Percentiles rank a stretch among this genome's conserved stretches.
Conservation (phyloP, 2,329 filamentous ascomycete genomes). For the Aspergillus texensis region DNA sequence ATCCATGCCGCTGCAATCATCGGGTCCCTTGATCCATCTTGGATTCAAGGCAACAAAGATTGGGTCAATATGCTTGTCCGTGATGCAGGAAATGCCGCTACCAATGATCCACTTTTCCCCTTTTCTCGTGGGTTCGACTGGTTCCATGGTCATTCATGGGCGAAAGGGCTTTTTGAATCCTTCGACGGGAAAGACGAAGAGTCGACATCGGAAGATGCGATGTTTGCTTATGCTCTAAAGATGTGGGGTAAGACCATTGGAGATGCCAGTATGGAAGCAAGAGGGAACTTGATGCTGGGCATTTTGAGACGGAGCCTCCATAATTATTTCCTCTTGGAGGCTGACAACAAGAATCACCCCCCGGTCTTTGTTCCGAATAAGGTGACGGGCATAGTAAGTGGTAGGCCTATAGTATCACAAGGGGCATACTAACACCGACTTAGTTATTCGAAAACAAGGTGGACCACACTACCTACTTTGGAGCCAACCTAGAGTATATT, state of each 20-base stretch:
- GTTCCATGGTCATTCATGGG: conserved; percentile 95
- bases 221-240: conserved; percentile 85
- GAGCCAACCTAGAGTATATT: conserved; percentile 70
- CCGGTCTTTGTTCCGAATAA: conserved; percentile 79
- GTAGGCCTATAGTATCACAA: neutral
- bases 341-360: conserved; percentile 72
- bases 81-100: conserved; percentile 77
- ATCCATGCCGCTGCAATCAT: conserved; percentile 85
- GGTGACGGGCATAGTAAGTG: conserved; percentile 58
- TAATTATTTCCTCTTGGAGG: conserved; percentile 79
- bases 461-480: conserved; percentile 91
- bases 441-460: conserved; percentile 90
- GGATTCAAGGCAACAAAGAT: conserved; percentile 72
- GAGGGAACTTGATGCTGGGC: conserved; percentile 82
- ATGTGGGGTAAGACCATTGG: conserved; percentile 85
- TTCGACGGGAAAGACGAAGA: conserved; percentile 65
- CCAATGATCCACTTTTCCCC: conserved; percentile 74
- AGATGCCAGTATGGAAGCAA: conserved; percentile 77
- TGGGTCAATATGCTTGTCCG: conserved; percentile 85
- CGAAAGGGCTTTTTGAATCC: conserved; percentile 61
- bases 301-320: conserved; percentile 73
- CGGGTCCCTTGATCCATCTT: conserved; percentile 73
- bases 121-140: conserved; percentile 86
- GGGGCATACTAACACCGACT: conserved; percentile 36
- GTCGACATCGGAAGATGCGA: conserved; percentile 85